Evolutionary conservation across 345 rosid species (phyloP).

Genomic region (Gossypium raimondii): DNA sequence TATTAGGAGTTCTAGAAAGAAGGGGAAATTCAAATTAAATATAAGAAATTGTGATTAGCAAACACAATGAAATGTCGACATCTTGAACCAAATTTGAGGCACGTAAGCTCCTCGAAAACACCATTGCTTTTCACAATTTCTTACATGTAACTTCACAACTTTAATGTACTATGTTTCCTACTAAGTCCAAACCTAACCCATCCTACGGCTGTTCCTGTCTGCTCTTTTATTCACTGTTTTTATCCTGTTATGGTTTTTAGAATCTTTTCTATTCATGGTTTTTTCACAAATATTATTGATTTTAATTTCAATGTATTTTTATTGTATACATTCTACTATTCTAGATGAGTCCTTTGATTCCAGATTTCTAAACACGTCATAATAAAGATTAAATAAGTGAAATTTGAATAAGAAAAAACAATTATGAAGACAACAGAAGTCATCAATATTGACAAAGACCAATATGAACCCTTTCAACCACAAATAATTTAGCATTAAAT

Average conservation of each 20-base stretch:
- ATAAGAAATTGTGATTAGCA: background rate
- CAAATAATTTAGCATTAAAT: background rate
- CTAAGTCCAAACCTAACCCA: too few relatives aligned
- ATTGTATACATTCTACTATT: too few relatives aligned
- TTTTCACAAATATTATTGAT: too few relatives aligned
- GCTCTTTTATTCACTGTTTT: too few relatives aligned
- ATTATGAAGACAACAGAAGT: background rate
- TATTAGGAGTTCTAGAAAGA: background rate
- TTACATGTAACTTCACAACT: too few relatives aligned
- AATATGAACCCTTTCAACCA: background rate
- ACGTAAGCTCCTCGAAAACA: background rate
- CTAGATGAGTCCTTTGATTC: too few relatives aligned
- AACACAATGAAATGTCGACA: background rate
- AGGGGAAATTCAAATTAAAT: background rate
- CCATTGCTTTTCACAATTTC: background rate
- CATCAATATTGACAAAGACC: background rate
- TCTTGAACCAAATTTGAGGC: background rate
- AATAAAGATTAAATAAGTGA: background rate
- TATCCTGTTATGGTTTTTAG: too few relatives aligned
- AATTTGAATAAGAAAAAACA: background rate
- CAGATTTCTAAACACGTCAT: background rate
- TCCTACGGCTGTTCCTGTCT: too few relatives aligned
- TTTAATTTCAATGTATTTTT: too few relatives aligned
- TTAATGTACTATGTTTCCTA: too few relatives aligned
- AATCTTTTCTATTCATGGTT: too few relatives aligned